phyloP scores from a whole-genome alignment of 192 early-diverging fungal species.

The Pilobolus umbonatus region DNA sequence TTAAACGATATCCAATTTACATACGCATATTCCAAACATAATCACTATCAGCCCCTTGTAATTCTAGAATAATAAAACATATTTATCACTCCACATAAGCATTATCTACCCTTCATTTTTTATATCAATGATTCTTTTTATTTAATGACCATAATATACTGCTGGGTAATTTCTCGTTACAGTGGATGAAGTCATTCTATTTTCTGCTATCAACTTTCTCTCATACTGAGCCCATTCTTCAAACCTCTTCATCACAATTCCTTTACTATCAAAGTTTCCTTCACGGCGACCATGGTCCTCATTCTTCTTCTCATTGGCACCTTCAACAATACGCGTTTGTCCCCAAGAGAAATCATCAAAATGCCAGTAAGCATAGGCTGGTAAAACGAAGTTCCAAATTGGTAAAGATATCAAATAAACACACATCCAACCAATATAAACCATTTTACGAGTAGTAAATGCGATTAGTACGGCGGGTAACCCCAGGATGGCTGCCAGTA shows the following conservation, averaged over 20 bases:
- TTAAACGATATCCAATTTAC: too few species aligned
- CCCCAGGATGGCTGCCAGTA: conserved; percentile 80
- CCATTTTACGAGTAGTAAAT: conserved; percentile 77
- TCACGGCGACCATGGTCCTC: conserved; percentile 60
- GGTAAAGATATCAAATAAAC: conserved; percentile 53
- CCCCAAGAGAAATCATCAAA: conserved; percentile 90
- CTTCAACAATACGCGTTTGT: conserved; percentile 64
- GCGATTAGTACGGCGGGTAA: conserved; percentile 87
- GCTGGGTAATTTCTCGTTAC: conserved; percentile 17
- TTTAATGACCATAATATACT: conserved; percentile 27
- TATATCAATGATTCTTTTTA: too few species aligned
- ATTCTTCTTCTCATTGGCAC: conserved; percentile 46
- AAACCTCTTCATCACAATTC: conserved; percentile 72
- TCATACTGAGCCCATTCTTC: conserved; percentile 53
- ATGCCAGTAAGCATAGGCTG: conserved; percentile 82
- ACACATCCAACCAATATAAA: conserved; percentile 89
- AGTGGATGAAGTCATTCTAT: background rate
- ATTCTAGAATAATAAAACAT: too few species aligned
- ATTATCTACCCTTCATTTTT: too few species aligned
- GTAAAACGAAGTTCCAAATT: conserved; percentile 77
- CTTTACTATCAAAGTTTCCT: conserved; percentile 72
- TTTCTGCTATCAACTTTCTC: conserved; percentile 15
- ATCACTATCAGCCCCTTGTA: too few species aligned
- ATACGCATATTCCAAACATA: too few species aligned
- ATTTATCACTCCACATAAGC: too few species aligned